A percentile compares a stretch with the other conserved stretches of the same genome.
Conservation (phyloP, 305 asterid genomes). For the Petunia hybrid region DNA sequence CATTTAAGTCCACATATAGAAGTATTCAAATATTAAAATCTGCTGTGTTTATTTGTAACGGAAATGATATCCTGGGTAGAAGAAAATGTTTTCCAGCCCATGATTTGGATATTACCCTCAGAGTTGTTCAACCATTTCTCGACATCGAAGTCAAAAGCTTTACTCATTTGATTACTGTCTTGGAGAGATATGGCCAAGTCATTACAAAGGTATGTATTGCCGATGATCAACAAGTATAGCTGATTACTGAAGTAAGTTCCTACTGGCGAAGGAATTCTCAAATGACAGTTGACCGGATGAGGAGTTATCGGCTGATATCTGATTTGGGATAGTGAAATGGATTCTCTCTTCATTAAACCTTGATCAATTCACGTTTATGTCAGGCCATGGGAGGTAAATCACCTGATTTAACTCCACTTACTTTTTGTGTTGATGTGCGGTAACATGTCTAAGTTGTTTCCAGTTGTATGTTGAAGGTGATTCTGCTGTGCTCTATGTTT, state of each 20-base stretch:
- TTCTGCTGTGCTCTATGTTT: no score
- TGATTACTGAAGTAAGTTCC: conserved; percentile 84
- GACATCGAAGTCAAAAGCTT: conserved; percentile 96
- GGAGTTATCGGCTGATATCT: conserved; percentile 95
- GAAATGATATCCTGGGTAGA: conserved; percentile 93
- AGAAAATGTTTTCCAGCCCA: conserved; percentile 71
- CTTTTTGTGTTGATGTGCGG: not conserved
- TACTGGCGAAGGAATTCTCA: conserved; percentile 90
- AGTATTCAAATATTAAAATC: no score
- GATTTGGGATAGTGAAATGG: conserved; percentile 97
- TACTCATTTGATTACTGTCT: conserved; percentile 92
- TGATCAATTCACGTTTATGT: conserved; percentile 78
- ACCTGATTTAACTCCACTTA: conserved; percentile 13
- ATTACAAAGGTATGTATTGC: conserved; percentile 79
- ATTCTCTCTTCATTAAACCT: conserved; percentile 75
- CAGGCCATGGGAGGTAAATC: conserved; percentile 94
- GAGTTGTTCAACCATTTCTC: conserved; percentile 89
- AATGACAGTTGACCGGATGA: conserved; percentile 98
- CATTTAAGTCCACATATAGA: no score
- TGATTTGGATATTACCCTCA: conserved; percentile 72
- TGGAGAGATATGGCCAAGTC: conserved; percentile 98
- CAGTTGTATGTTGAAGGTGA: no score
- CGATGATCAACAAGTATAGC: conserved; percentile 84
- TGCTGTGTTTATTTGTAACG: no score
- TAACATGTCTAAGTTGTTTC: not conserved